Conservation (phyloP, 1,284 basidiomycete genomes). For the Grifola frondosa region DNA sequence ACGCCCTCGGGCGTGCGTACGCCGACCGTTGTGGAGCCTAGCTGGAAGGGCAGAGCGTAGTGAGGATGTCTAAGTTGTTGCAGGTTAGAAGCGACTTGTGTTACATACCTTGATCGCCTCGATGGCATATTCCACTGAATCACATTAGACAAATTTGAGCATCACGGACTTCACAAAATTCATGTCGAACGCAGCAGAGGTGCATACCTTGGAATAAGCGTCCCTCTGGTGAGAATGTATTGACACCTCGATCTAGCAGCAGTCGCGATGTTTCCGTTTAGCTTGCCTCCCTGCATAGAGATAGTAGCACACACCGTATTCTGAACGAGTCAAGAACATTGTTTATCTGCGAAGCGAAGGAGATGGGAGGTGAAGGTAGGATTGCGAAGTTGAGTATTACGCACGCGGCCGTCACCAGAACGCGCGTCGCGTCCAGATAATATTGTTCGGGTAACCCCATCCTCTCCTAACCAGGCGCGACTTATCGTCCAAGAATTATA, state of each 20-base stretch:
- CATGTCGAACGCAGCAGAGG: background rate
- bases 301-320: constrained; percentile 65
- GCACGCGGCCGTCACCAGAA: constrained; percentile 16
- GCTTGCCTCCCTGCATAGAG: background rate
- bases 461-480: too few relatives aligned
- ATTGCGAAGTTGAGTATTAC: constrained; percentile 12
- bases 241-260: constrained; percentile 87
- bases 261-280: constrained; percentile 3
- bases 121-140: constrained; percentile 95
- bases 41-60: constrained; percentile 48
- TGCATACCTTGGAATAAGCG: constrained; percentile 84
- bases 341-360: constrained; percentile 3
- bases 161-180: background rate
- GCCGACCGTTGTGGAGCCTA: constrained; percentile 97
- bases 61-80: background rate
- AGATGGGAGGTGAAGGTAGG: background rate
- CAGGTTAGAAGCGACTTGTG: constrained; percentile 6
- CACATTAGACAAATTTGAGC: background rate
- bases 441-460: too few relatives aligned
- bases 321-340: constrained; percentile 93
- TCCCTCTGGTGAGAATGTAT: constrained; percentile 98
- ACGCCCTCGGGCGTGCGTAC: constrained; percentile 87
- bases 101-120: constrained; percentile 89
- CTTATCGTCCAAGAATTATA: too few relatives aligned
- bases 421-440: constrained; percentile 31